Evolutionary conservation across 345 rosid species (phyloP), one percentile per base, ranked within the genome.

Genomic region (Eutrema japonicum): DNA sequence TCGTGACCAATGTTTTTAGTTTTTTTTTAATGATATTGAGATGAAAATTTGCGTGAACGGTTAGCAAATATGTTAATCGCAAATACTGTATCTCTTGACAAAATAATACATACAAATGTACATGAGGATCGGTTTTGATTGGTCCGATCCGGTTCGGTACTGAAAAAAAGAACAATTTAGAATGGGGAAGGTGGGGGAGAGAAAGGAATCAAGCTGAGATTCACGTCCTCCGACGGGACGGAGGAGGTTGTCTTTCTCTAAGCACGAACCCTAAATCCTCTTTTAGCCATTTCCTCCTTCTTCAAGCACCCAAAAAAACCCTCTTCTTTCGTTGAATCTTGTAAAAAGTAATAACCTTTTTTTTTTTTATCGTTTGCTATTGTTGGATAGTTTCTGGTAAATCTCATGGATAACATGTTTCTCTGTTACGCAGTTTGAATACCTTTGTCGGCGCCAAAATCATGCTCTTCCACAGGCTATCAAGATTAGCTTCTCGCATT

Each of bases 391-490:
- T 32, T 18, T 60, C 16, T 26, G 66, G 46, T 42, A 11, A 32
- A 32, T 32, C 35, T 32, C 35, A 32, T 3, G 35, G 35, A 32
- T 32, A 32, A 32, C 35, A 32, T 32, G 6, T 32, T 32, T 32
- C 35, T 32, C 35, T 32, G 35, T 32, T 32, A 32, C 35, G 35
- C 5, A 32, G 35, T 32, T 64, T 45, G 35, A 42, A 55, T 37
- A 40, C 11, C 18, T 66, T 30, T 58, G 18, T 46, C 22, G 67
- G 30, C 42, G 22, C n/a, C 8, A 62, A 66, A 65, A 75, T 37
- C 54, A 88, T 88, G 93, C 14, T 83, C 18, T 42, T 74, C 45
- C 77, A 82, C n/a, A 79, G 83, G 69, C 49, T 83, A 53, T 70
- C 85, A 46, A 83, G 84, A 74, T 66, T 81, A 67, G 85, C 85